Evolutionary conservation across 108 stramenopile species (phyloP).

Genomic region (Cyclotella choctawhatcheeana): DNA sequence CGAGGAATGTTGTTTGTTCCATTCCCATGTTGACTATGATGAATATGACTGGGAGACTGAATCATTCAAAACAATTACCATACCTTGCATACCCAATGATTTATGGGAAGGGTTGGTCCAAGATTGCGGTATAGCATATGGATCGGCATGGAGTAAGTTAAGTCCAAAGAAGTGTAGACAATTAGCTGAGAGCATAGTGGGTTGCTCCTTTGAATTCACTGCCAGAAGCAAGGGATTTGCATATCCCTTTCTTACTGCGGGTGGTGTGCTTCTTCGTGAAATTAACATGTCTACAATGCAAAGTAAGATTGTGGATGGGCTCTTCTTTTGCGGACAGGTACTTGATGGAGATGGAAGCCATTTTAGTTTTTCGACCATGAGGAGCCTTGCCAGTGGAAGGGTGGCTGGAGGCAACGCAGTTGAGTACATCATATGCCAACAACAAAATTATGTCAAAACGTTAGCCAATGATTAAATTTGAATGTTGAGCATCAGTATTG

Average conservation of each 20-base stretch:
- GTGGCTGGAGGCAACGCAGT: neutral
- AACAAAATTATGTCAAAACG: no score
- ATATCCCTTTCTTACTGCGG: neutral
- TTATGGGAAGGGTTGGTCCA: neutral
- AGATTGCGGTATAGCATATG: neutral
- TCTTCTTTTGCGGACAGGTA: neutral
- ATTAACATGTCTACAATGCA: constrained; percentile 1
- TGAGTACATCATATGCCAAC: neutral
- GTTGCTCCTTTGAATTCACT: neutral
- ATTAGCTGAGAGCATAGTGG: neutral
- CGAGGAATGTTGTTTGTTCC: neutral
- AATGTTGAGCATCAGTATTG: no score
- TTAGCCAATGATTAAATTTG: no score
- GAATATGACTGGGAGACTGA: constrained; percentile 10
- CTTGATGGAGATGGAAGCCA: constrained; percentile 2
- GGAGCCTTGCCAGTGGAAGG: neutral
- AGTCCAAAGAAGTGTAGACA: constrained; percentile 3
- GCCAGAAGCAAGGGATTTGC: neutral
- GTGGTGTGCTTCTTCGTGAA: neutral
- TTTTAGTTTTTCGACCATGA: neutral
- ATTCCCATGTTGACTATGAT: neutral
- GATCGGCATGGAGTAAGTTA: neutral
- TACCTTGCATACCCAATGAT: neutral
- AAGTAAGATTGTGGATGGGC: constrained; percentile 1
- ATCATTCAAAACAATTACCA: constrained; percentile 2